Conservation (phyloP, 148 eudicot species). For the Cornus kousa region DNA sequence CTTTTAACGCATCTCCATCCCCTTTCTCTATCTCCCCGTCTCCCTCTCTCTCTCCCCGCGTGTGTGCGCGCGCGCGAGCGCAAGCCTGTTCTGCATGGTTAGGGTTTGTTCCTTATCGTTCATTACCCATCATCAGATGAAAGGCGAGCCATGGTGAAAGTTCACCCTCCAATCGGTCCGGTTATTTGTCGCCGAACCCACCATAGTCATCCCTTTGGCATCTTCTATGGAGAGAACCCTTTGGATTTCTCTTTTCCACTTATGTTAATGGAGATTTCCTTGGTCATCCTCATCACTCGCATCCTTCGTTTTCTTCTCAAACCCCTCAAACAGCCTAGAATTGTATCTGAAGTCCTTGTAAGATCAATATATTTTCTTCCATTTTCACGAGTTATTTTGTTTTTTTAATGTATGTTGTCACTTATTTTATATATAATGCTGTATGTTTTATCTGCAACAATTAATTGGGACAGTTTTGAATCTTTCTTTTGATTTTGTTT, state of each 20-base stretch:
- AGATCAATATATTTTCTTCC: conserved; percentile 13
- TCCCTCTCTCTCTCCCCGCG: neutral
- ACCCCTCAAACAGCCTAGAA: conserved; percentile 69
- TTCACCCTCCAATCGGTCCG: neutral
- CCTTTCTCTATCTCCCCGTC: conserved; percentile 4
- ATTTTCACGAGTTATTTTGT: neutral
- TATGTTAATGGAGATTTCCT: conserved; percentile 45
- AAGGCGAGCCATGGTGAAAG: conserved; percentile 8
- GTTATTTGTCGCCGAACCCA: conserved; percentile 31
- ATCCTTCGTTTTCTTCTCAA: conserved; percentile 49
- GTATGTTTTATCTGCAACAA: too few species aligned
- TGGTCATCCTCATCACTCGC: conserved; percentile 45
- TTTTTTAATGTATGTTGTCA: neutral
- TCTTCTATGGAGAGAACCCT: conserved; percentile 42
- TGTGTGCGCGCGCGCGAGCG: too few species aligned
- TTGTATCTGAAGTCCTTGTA: conserved; percentile 70
- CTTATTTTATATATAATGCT: too few species aligned
- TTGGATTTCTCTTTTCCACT: conserved; percentile 54
- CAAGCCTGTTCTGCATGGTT: neutral
- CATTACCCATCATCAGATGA: neutral
- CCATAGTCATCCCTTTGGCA: conserved; percentile 33
- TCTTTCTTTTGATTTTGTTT: neutral
- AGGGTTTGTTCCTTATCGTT: neutral
- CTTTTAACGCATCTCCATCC: conserved; percentile 40
- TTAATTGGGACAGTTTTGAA: neutral